These are phyloP conservation scores for Sporothrix protearum DNA, from an alignment of 2,329 filamentous ascomycete species.

Conservation along the genomic window DNA sequence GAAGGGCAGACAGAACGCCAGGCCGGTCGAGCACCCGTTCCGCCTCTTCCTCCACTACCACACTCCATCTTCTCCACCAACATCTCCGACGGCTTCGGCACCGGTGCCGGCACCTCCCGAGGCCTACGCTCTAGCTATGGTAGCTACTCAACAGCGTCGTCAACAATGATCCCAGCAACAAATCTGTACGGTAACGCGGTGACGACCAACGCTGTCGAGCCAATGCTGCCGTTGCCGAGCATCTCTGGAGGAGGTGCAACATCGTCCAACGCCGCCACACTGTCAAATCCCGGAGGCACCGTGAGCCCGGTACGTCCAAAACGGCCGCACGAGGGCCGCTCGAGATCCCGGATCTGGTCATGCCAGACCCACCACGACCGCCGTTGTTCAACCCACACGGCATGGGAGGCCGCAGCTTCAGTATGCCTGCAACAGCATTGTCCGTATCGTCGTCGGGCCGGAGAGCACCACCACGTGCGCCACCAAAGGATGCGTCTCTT, in stretches of 20 bases:
- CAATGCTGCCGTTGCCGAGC: constrained; percentile 11
- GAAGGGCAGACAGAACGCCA: background rate
- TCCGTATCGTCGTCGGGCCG: background rate
- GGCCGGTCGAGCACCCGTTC: background rate
- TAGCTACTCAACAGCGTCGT: constrained; percentile 21
- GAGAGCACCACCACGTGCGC: background rate
- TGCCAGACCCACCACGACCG: constrained; percentile 29
- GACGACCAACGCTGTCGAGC: constrained; percentile 22
- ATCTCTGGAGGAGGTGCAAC: background rate
- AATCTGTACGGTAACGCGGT: constrained; percentile 23
- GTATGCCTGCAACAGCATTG: constrained; percentile 16
- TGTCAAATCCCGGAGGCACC: background rate
- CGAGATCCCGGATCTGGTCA: constrained; percentile 38
- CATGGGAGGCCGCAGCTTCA: constrained; percentile 11
- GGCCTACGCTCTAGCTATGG: constrained; percentile 23
- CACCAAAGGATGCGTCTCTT: background rate
- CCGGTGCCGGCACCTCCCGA: background rate
- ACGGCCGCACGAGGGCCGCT: constrained; percentile 38
- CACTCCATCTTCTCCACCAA: background rate
- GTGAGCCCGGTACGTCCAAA: constrained; percentile 37
- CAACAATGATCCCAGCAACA: background rate
- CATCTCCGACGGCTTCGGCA: background rate
- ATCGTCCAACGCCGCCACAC: background rate
- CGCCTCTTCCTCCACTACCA: constrained; percentile 3
- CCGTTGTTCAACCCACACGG: background rate